Evolutionary conservation across 2,329 filamentous ascomycete species (phyloP), one percentile per base, ranked within the genome.

Genomic region (Claviceps sp.): DNA sequence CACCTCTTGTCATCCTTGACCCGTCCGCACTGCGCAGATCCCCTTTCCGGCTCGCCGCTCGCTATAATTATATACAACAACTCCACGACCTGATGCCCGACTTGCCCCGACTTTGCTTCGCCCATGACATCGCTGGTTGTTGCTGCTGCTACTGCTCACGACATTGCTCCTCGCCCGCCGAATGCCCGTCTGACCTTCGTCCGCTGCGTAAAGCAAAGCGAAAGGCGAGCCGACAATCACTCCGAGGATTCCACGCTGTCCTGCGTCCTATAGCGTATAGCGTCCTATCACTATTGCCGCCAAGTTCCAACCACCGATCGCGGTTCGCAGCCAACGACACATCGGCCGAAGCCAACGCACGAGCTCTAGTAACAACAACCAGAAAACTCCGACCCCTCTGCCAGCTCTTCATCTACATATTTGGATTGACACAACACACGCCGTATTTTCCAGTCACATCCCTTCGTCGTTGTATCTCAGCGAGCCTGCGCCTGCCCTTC

Each of bases 401-500:
- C n/a, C 43, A 16, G n/a, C 6, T 22, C 5, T 42, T 5, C 42
- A 34, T 45, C 30, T 44, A 26, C 34, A 22, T 37, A 43, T 22
- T 13, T 30, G 42, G 18, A 37, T 37, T 16, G 24, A 41, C 18
- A 37, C 30, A 26, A n/a, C 26, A 20, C 37, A 37, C n/a, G 30
- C 11, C 16, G 9, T 24, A 30, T 20, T 14, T 3, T 22, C 22
- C 24, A 6, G n/a, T 22, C 5, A 14, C 52, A 46, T 48, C 45
- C 48, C 43, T 53, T 47, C 41, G 53, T 49, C 55, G 53, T 55
- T 52, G 56, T 52, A 48, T 51, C 52, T 47, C 52, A 55, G 55
- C 57, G 54, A 58, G 53, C 56, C 61, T 60, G 60, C 62, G 63
- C 64, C 63, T 65, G 63, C 68, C 67, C 71, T 75, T 71, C 76